phyloP scores from a whole-genome alignment of 2,329 filamentous ascomycete species.

The Epichloe gansuensis region DNA sequence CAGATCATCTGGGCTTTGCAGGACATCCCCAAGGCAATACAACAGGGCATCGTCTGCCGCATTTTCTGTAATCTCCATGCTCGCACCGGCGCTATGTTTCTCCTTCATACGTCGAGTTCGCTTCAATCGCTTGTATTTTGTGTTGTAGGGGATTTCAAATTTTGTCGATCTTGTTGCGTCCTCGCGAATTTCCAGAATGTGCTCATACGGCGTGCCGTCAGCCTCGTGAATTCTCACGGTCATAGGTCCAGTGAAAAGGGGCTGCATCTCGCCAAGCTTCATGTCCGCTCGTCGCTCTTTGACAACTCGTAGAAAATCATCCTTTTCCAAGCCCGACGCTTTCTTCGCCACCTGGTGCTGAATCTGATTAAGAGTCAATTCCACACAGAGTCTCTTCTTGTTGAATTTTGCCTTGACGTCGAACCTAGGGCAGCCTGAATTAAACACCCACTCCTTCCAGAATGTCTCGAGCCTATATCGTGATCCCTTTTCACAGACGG shows the following conservation, averaged over 20 bases:
- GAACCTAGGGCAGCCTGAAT: slow-evolving; percentile 80
- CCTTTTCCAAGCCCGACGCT: slow-evolving; percentile 44
- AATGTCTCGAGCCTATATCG: slow-evolving; percentile 80
- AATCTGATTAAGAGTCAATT: slow-evolving; percentile 75
- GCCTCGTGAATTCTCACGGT: slow-evolving; percentile 96
- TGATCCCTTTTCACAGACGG: slow-evolving; percentile 75
- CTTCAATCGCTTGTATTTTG: slow-evolving; percentile 96
- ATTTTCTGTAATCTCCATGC: slow-evolving; percentile 45
- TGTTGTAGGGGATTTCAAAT: slow-evolving; percentile 96
- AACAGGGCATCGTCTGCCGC: slow-evolving; percentile 73
- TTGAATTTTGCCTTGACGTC: slow-evolving; percentile 84
- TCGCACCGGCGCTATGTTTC: slow-evolving; percentile 43
- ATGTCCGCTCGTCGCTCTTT: slow-evolving; percentile 65
- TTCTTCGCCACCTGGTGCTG: slow-evolving; percentile 35
- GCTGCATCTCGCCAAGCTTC: slow-evolving; percentile 54
- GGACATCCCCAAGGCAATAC: slow-evolving; percentile 83
- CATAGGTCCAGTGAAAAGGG: slow-evolving; percentile 91
- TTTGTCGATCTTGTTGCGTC: slow-evolving; percentile 59
- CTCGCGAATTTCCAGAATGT: slow-evolving; percentile 92
- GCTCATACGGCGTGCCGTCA: slow-evolving; percentile 94
- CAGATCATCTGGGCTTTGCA: slow-evolving; percentile 71
- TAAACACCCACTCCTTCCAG: slow-evolving; percentile 85
- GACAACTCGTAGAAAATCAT: slow-evolving; percentile 71
- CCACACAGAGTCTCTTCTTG: slow-evolving; percentile 91
- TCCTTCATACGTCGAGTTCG: slow-evolving; percentile 73